Conservation (phyloP, 2,329 filamentous ascomycete species). For the Hypoxylon sp. region DNA sequence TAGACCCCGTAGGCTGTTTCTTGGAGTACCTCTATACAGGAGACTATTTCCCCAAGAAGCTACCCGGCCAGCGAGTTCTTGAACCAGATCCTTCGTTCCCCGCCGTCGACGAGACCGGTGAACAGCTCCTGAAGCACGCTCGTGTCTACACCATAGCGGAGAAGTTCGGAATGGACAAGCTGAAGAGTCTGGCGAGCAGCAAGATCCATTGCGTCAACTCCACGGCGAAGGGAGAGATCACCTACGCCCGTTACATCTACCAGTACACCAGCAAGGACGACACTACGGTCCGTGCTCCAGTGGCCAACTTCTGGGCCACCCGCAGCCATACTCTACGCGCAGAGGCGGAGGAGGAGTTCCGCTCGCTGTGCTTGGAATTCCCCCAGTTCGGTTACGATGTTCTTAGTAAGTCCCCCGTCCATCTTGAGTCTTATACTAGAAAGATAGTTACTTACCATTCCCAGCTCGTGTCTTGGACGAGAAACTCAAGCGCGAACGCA, state of each 20-base stretch:
- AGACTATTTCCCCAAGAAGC: constrained; percentile 85
- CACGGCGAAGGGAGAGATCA: constrained; percentile 90
- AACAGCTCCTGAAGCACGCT: constrained; percentile 89
- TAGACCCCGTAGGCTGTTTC: constrained; percentile 83
- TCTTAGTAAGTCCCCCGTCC: constrained; percentile 72
- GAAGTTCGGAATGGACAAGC: constrained; percentile 76
- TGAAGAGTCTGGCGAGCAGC: constrained; percentile 83
- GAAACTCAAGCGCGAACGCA: constrained; percentile 75
- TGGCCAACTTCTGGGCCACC: constrained; percentile 92
- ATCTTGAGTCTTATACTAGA: constrained; percentile 30
- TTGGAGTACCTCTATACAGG: constrained; percentile 87
- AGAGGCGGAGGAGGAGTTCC: constrained; percentile 90
- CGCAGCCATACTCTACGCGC: constrained; percentile 84
- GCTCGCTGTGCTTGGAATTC: constrained; percentile 85
- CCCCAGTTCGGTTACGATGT: constrained; percentile 96
- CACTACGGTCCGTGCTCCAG: constrained; percentile 80
- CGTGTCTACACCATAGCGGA: constrained; percentile 91
- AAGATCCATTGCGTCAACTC: constrained; percentile 95
- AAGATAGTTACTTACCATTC: constrained; percentile 12
- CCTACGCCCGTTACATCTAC: constrained; percentile 93
- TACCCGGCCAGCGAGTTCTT: constrained; percentile 74
- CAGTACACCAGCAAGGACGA: constrained; percentile 80
- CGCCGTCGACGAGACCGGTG: constrained; percentile 80
- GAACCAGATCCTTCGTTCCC: constrained; percentile 78
- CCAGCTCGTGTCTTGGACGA: constrained; percentile 75